These are phyloP conservation scores for Stagonosporopsis vannaccii DNA, from an alignment of 2,329 filamentous ascomycete species.

Conservation along the genomic window DNA sequence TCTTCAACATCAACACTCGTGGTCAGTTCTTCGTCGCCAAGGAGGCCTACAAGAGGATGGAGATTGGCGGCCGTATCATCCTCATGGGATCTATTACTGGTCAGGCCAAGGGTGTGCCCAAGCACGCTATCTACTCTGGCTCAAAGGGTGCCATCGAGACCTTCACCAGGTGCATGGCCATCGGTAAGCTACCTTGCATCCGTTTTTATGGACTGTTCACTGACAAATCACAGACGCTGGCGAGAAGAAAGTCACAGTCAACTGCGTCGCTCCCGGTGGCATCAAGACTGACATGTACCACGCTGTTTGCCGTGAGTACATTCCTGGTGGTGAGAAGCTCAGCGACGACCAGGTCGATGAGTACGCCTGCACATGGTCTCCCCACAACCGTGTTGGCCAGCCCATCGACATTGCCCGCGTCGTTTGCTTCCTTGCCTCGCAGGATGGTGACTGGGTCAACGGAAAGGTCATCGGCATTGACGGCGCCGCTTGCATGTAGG, in stretches of 20 bases:
- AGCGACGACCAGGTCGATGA: constrained; percentile 66
- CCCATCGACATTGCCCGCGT: constrained; percentile 73
- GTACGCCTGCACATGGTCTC: constrained; percentile 70
- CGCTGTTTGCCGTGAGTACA: constrained; percentile 69
- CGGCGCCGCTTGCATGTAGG: constrained; percentile 54
- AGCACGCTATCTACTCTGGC: constrained; percentile 62
- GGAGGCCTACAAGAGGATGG: constrained; percentile 62
- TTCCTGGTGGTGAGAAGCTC: constrained; percentile 64
- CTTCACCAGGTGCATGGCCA: constrained; percentile 62
- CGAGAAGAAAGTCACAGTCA: constrained; percentile 64
- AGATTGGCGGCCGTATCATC: constrained; percentile 61
- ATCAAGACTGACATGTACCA: constrained; percentile 68
- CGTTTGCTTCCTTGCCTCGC: constrained; percentile 65
- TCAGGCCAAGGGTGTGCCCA: constrained; percentile 63
- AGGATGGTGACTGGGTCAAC: constrained; percentile 65
- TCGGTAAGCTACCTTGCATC: constrained; percentile 42
- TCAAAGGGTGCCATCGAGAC: constrained; percentile 64
- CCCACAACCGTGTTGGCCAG: constrained; percentile 70
- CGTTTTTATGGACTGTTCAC: not conserved
- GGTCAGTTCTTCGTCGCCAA: constrained; percentile 70
- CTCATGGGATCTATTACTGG: constrained; percentile 65
- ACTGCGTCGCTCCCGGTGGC: constrained; percentile 66
- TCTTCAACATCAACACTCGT: constrained; percentile 68
- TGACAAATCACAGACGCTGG: constrained; percentile 52
- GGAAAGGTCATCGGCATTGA: constrained; percentile 62